These are phyloP conservation scores for Trichoderma sp. DNA, from an alignment of 2,329 filamentous ascomycete genomes.

Conservation along the genomic window DNA sequence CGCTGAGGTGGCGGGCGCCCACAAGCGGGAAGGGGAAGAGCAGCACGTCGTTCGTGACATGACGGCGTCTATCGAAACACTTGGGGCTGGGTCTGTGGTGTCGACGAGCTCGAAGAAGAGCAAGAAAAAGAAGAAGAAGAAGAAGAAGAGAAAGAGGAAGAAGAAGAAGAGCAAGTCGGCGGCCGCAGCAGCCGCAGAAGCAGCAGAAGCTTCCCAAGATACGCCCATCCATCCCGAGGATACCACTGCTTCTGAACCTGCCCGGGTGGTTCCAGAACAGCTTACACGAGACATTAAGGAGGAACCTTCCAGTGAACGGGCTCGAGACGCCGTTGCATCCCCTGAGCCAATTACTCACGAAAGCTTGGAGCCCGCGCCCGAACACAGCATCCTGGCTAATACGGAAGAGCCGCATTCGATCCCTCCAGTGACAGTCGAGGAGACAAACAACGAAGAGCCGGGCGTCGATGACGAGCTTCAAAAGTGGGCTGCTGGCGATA, in stretches of 20 bases:
- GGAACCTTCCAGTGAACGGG: background rate
- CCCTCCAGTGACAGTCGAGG: background rate
- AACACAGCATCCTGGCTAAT: background rate
- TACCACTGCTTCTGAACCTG: background rate
- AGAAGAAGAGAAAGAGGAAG: constrained; percentile 7
- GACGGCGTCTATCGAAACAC: constrained; percentile 12
- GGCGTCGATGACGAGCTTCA: constrained; percentile 2
- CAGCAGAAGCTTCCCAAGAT: constrained; percentile 1
- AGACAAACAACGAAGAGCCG: background rate
- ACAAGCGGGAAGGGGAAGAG: constrained; percentile 8
- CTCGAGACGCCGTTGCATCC: background rate
- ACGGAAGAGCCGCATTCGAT: constrained; percentile 2
- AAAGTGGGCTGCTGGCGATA: constrained; percentile 20
- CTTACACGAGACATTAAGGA: background rate
- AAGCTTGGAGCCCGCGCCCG: background rate
- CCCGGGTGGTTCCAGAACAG: background rate
- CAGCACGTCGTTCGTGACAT: constrained; percentile 6
- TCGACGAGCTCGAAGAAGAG: constrained; percentile 29
- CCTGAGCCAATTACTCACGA: background rate
- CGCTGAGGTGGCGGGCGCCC: background rate
- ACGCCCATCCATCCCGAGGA: background rate
- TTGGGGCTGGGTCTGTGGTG: background rate
- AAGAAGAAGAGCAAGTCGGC: constrained; percentile 14
- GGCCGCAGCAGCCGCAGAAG: background rate
- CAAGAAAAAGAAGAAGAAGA: constrained; percentile 30